Base-by-base conservation (phyloP, 2,329 filamentous ascomycete genomes). In the Colletotrichum sp. region DNA sequence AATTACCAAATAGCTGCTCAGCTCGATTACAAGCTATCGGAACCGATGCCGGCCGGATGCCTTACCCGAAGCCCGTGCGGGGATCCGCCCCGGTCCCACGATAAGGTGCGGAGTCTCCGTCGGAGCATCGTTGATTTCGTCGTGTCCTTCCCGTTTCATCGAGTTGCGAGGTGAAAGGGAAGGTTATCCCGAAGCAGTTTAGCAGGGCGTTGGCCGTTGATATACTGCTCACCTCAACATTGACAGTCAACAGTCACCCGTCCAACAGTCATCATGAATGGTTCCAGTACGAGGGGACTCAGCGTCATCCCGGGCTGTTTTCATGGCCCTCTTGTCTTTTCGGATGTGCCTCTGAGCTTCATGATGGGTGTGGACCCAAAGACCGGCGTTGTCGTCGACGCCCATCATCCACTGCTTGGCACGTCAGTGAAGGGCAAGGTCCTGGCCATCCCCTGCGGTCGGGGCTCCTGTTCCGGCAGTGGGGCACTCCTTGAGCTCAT, bases 391-490 rank as follows among this genome's bases (percentile, higher is more conserved):
- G 80, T 89, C 1, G 84, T 88, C 62, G 88, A 89, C 70, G 82
- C 80, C 2, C 85, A 87, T 52, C 87, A 89, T 69, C 84, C 85
- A 0, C 78, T 89, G 3, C 78, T 77, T 8, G 86, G 86, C 0
- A 39, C 80, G 8, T 77, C 65, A 18, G 72, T 89, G 1, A 77
- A 81, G 5, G 80, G 79, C 13, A 79, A 79, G 0, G 79, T 89
- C 2, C 80, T 89, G 0, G 88, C 85, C 2, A 86, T 89, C 16
- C 87, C 88, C 0, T 80, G 84, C 21, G 84, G 87, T n/a, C 84
- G 87, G 24, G 87, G 88, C 3, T 89, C 88, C 8, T 89, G 87
- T 57, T 83, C 85, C 0, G 88, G 87, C 0, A 89, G 87, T 16
- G 83, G 82, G 1, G 84, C 86, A 2, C 82, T 89, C n/a, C 77